Percentiles rank a stretch among this genome's conserved stretches.
Evolutionary conservation across 2,329 filamentous ascomycete species (phyloP).

Genomic region (Neospermospora avenae): DNA sequence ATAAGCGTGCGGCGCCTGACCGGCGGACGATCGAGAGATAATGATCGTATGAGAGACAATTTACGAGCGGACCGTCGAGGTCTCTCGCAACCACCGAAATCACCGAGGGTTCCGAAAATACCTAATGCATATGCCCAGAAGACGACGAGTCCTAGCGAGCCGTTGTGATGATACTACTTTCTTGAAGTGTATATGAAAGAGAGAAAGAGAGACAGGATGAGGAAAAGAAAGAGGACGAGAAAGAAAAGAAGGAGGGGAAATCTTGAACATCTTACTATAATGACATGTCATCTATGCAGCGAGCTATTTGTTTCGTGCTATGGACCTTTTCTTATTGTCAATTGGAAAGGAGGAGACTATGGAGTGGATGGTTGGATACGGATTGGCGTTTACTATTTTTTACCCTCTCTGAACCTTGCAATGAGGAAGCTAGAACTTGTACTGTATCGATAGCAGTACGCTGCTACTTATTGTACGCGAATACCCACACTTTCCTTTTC

Average conservation of each 20-base stretch:
- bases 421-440: background rate
- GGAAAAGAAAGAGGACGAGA: background rate
- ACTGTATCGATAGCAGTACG: background rate
- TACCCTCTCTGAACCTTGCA: background rate
- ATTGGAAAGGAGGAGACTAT: background rate
- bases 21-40: conserved; percentile 44
- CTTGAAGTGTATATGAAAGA: background rate
- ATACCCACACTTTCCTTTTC: background rate
- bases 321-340: background rate
- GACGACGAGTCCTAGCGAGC: conserved; percentile 23
- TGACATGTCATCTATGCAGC: conserved; percentile 4
- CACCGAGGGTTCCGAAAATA: conserved; percentile 35
- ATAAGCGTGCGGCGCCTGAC: conserved; percentile 61
- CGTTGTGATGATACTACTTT: background rate
- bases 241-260: background rate
- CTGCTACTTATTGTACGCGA: background rate
- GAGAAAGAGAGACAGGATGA: background rate
- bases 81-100: conserved; percentile 31
- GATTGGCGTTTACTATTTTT: background rate
- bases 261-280: background rate
- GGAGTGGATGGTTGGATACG: background rate
- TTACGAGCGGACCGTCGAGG: conserved; percentile 31
- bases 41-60: conserved; percentile 32
- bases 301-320: background rate
- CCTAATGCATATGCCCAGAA: conserved; percentile 32